These are phyloP conservation scores for Breynia disticha DNA, from an alignment of 441 rosid genomes.

Conservation along the genomic window DNA sequence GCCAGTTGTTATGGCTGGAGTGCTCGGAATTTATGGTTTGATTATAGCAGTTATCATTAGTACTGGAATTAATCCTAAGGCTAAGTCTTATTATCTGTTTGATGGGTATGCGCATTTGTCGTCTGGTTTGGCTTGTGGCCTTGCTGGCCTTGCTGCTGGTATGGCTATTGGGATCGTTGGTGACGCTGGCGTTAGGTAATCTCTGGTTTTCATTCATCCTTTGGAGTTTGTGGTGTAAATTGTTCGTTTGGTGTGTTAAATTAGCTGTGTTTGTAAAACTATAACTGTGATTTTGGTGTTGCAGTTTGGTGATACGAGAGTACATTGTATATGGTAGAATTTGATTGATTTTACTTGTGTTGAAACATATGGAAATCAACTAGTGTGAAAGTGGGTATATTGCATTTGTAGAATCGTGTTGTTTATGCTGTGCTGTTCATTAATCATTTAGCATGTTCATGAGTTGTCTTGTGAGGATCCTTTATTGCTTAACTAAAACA, in stretches of 20 bases:
- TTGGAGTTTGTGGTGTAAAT: too few relatives aligned
- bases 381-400: too few relatives aligned
- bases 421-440: not conserved
- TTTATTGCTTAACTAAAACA: not conserved
- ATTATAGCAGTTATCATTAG: constrained; percentile 44
- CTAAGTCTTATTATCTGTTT: constrained; percentile 35
- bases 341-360: too few relatives aligned
- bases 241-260: too few relatives aligned
- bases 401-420: too few relatives aligned
- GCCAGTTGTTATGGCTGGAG: constrained; percentile 48
- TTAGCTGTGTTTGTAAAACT: too few relatives aligned
- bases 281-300: too few relatives aligned
- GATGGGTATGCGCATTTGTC: constrained; percentile 44
- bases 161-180: constrained; percentile 47
- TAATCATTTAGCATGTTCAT: not conserved
- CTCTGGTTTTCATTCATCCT: not conserved
- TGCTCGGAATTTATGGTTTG: constrained; percentile 39
- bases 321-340: too few relatives aligned
- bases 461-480: not conserved
- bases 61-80: constrained; percentile 39
- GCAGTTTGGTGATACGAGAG: too few relatives aligned
- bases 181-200: constrained; percentile 44
- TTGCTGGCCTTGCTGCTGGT: constrained; percentile 42
- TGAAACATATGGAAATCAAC: too few relatives aligned
- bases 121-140: constrained; percentile 38